A percentile compares a stretch with the other conserved stretches of the same genome.
Evolutionary conservation across 805 yeast genomes (phyloP).

Genomic region (Nakazawaea pomicola): DNA sequence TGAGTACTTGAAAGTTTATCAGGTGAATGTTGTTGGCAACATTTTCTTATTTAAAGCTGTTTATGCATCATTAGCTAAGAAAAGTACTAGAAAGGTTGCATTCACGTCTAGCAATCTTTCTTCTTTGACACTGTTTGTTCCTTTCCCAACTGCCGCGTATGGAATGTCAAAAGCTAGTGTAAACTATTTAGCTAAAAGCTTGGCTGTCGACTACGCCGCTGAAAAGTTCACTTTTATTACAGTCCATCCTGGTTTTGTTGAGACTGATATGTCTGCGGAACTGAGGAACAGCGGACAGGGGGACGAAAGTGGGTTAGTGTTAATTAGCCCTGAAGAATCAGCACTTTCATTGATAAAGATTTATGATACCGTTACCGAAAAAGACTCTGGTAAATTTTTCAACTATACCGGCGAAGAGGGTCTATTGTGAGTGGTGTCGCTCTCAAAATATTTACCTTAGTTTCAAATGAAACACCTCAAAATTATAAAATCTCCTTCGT

Average conservation of each 20-base stretch:
- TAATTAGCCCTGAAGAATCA: constrained; percentile 3
- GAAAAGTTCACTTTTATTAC: constrained; percentile 24
- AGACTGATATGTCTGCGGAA: neutral
- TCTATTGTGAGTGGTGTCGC: no score
- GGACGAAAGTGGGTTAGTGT: constrained; percentile 1
- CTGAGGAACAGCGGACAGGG: constrained; percentile 21
- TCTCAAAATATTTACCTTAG: no score
- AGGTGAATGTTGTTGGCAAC: neutral
- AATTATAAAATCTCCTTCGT: no score
- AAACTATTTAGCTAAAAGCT: constrained; percentile 22
- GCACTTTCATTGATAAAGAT: neutral
- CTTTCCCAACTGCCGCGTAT: constrained; percentile 22
- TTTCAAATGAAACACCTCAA: no score
- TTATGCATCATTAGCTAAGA: constrained; percentile 13
- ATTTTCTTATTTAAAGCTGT: neutral
- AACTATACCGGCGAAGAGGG: neutral
- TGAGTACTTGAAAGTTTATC: constrained; percentile 30
- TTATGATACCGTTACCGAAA: neutral
- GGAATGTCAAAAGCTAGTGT: constrained; percentile 33
- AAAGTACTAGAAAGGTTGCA: constrained; percentile 22
- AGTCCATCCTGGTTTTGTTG: constrained; percentile 22
- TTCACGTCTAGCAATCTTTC: constrained; percentile 26
- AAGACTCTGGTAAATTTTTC: neutral
- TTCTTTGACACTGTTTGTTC: constrained; percentile 21
- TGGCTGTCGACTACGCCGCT: constrained; percentile 21